Evolutionary conservation across 176 grass and related monocot genomes (phyloP), one percentile per base, ranked within the genome.

Genomic region (Oryza glumipatula): DNA sequence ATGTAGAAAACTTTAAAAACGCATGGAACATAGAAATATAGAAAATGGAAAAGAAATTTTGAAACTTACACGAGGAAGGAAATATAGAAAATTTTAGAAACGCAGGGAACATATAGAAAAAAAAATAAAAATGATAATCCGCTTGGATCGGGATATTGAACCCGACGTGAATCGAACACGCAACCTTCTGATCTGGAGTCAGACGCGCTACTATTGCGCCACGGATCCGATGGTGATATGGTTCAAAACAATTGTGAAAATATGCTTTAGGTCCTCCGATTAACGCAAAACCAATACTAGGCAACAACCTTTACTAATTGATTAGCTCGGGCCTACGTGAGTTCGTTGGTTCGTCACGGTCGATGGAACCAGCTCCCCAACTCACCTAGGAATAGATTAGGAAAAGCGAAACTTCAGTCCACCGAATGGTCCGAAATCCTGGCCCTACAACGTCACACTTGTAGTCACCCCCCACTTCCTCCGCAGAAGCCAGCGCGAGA

Each of bases 131-230:
- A 71, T 65, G 26, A 0, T 69, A 41, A 80, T 60, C 76, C 87
- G 74, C 0, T 70, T 71, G 67, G 81, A 22, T 76, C 77, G 84
- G 82, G 84, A 7, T 0, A 77, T 89, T 99, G 96, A 99, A 96
- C 93, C 96, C 89, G 88, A 94, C 96, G 96, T 96, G 94, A 96
- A 92, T 94, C 86, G 94, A 99, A 92, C 93, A 99, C 91, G 93
- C 91, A 96, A 92, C 93, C 92, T 98, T 95, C 90, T 91, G 88
- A 98, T 91, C 90, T 97, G 89, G 92, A 97, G 92, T 90, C 94
- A 97, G 94, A 94, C 94, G 91, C 87, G 94, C 94, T 94, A 94
- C 94, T 91, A 94, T 94, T 94, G 91, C 94, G 91, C 89, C 91
- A 94, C 91, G 85, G 94, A 97, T 97, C 94, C 89, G 16, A 88